Base-by-base conservation (phyloP, 2,329 filamentous ascomycete species). In the Didymosphaeria variabile region DNA sequence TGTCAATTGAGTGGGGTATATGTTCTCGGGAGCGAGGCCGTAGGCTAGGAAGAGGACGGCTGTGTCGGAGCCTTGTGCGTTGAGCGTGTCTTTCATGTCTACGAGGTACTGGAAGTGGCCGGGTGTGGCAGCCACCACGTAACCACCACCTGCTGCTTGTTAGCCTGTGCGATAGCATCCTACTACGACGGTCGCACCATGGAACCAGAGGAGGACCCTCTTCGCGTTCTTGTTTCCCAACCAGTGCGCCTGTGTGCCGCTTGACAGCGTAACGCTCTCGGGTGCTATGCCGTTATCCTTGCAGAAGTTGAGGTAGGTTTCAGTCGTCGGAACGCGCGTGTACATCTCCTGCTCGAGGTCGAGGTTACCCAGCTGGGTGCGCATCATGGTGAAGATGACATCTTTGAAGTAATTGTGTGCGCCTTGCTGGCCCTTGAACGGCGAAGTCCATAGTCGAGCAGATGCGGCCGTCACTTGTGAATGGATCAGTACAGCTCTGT, bases 41-140 rank as follows among this genome's bases (percentile, higher is more conserved):
- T 90, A 90, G 42, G 83, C 82, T n/a, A 88, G 79, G 26, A 86
- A 73, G 52, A 88, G 81, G 51, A 84, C 74, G 19, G 84, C 79
- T 32, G 86, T 74, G 34, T 79, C 77, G 55, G 84, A 81, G 45
- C 80, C 81, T 56, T 66, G 57, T 17, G 68, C 56, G 12, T 60
- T 70, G 21, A 84, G 72, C n/a, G 79, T 73, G 40, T 79, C 73
- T 54, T 81, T 73, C 34, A 86, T 72, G 17, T 81, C 78, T 21
- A 72, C 68, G 52, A 84, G 77, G 77, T 83, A 87, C 19, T 80
- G 72, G 57, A 86, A 77, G 69, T 87, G 84, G 45, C 78, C 82
- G 7, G 79, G 64, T 6, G 73, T 75, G 8, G 80, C 81, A 2
- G 86, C 79, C 8, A 86, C 59, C 2, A 81, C 81, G 67, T 86